Evolutionary conservation across 176 grass and related monocot species (phyloP).

Genomic region (Secale cereale): DNA sequence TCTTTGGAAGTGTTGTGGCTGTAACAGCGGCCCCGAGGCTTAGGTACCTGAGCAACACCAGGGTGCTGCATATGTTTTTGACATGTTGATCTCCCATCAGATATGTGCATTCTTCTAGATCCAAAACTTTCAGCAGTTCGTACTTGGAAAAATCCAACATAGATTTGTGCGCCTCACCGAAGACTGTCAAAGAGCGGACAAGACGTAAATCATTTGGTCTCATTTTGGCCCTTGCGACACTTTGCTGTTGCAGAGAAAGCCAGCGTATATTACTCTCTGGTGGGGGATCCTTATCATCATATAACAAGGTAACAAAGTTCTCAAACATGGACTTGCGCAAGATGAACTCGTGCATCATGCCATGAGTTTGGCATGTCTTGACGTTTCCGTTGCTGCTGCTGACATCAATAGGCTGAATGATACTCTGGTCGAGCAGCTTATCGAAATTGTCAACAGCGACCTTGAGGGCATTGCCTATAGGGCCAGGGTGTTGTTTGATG

Average conservation of each 20-base stretch:
- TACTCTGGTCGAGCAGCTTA: neutral
- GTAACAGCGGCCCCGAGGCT: neutral
- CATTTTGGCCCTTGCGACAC: neutral
- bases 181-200: neutral
- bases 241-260: neutral
- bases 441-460: neutral
- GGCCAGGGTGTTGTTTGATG: neutral
- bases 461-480: neutral
- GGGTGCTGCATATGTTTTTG: neutral
- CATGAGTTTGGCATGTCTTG: neutral
- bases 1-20: neutral
- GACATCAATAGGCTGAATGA: neutral
- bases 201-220: neutral
- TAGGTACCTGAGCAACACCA: slow-evolving; percentile 4
- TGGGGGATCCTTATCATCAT: neutral
- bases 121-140: neutral
- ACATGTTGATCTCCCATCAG: no score
- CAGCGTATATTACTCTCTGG: neutral
- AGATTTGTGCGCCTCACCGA: neutral
- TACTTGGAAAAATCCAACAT: neutral
- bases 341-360: slow-evolving; percentile 25
- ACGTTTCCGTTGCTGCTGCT: neutral
- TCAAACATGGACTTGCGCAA: neutral
- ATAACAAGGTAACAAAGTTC: neutral
- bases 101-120: neutral